Base-by-base conservation (phyloP, 371 early-diverging fungal species). In the Mortierella sp. region DNA sequence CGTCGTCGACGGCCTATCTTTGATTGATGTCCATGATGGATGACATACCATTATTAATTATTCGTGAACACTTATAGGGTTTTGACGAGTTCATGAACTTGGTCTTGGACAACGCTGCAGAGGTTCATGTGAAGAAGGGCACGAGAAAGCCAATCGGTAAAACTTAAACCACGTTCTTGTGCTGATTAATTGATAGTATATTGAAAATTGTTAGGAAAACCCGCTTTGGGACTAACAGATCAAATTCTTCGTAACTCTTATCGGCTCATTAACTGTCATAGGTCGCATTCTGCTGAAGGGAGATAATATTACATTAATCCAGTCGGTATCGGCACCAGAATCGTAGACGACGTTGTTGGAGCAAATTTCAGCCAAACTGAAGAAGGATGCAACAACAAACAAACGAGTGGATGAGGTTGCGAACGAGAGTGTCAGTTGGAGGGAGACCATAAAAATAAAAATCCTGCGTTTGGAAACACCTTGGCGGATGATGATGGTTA, bases 71-170 rank as follows among this genome's bases (percentile, higher is more conserved):
- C 6, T 62, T 43, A 39, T 82, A 96, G 96, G 97, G 98, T 41
- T 97, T 97, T 78, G 98, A 97, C 80, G 98, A 97, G 80, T 97
- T 97, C 73, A 97, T 97, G 97, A 96, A 93, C 78, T 79, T 97
- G 70, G 97, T 96, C 14, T 79, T 97, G 68, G 98, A 95, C 52
- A 88, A 93, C 26, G 95, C 95, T 23, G 92, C 85, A 55, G 98
- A 97, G 79, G 84, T 96, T 15, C 79, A 90, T 50, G 66, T 80
- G 55, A 95, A 95, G 86, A 92, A 87, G 56, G 87, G 87, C 28
- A 89, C 91, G n/a, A 82, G 90, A 64, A 84, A 81, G 50, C 64
- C 80, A 30, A 60, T 90, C 64, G 87, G 89, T 87, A 79, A 60
- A 64, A 50, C 15, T 59, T 23, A n/a, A 11, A 54, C 30, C 28